These are phyloP conservation scores for Tuber umbilicatum DNA, from an alignment of 495 filamentous ascomycete species.

Conservation along the genomic window DNA sequence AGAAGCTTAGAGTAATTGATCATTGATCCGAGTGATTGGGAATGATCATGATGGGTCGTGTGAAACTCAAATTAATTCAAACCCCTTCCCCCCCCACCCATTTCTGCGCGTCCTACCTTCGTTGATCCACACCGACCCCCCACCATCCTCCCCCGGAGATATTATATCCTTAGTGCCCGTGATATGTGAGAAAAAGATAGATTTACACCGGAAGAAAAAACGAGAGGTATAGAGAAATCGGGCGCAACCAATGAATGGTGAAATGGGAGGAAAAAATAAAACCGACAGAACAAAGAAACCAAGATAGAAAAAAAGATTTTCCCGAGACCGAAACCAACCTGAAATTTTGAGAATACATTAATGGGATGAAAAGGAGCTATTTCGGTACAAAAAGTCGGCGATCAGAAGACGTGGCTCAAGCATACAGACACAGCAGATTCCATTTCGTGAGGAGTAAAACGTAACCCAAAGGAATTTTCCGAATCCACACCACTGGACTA, in stretches of 20 bases:
- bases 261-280: not conserved
- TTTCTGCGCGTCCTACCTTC: not conserved
- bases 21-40: not conserved
- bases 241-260: not conserved
- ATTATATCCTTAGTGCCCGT: conserved; percentile 3
- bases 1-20: not conserved
- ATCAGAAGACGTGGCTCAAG: not conserved
- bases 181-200: not conserved
- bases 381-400: not conserved
- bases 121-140: not conserved
- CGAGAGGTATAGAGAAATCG: not conserved
- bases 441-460: conserved; percentile 1
- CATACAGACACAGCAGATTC: conserved; percentile 3
- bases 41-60: not conserved
- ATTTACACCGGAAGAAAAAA: conserved; percentile 5
- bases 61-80: conserved; percentile 5
- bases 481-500: not conserved
- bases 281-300: not conserved
- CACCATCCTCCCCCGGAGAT: not conserved
- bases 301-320: not conserved
- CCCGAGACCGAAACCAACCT: conserved; percentile 4
- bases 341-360: conserved; percentile 6
- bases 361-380: not conserved
- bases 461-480: conserved; percentile 5
- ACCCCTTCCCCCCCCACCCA: not conserved